Evolutionary conservation across 2,329 filamentous ascomycete genomes (phyloP), one percentile per base, ranked within the genome.

Genomic region (Epichloe aotearoae): DNA sequence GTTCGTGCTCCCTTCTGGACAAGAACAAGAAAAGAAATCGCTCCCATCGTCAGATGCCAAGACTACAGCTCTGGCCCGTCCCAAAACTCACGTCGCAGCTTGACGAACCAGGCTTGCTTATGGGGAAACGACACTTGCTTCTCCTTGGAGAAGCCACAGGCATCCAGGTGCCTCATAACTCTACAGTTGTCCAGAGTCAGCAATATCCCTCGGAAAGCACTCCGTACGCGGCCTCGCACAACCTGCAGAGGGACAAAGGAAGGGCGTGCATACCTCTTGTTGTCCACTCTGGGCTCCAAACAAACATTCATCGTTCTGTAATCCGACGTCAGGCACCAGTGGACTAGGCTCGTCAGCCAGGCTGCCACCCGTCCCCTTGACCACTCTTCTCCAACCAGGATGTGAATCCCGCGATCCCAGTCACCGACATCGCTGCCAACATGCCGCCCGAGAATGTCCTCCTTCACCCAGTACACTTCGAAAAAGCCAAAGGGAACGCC

Each of bases 391-490:
- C 93, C 93, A 3, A 98, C 78, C 39, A 98, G 72, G 12, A 93
- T 81, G 61, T 98, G 93, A 17, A 97, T 69, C 0, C 93, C 93
- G 6, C 93, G 75, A 59, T 97, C 91, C 67, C 85, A 97, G 59
- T 95, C 86, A 7, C 77, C 79, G 0, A 82, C 80, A 3, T 78
- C 75, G 20, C 75, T 75, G 0, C 82, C 75, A 4, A 94, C 67
- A 56, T 88, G 75, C 46, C 75, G 77, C 0, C 87, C 88, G 1
- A 98, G 65, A 0, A 74, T 70, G 61, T 97, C 93, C 64, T 98
- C 93, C 61, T 95, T 95, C 3, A 93, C 88, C 91, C 93, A 98
- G 69, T 98, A 98, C 36, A 98, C 77, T 70, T 98, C 93, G 63
- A 98, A 96, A 64, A 94, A 98, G 0, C 89, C 93, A 69, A 97